Evolutionary conservation across 768 basidiomycete genomes (phyloP), one percentile per base, ranked within the genome.

Genomic region (Saitozyma sp.): DNA sequence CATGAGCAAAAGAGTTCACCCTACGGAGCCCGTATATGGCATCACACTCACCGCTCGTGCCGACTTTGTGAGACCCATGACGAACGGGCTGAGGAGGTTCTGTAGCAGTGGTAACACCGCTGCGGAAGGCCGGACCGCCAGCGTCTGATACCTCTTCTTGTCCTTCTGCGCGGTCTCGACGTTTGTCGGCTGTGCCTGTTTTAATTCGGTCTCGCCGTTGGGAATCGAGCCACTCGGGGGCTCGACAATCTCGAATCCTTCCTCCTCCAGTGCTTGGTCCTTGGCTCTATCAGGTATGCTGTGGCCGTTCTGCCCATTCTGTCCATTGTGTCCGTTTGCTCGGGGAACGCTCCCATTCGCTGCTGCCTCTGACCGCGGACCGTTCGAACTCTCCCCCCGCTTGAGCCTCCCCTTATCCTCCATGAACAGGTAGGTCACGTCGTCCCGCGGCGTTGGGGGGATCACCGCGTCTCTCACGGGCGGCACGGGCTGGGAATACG

Each of bases 11-110:
- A 16, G 17, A 19, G 13, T 3, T 19, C 16, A 52, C 2, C 3
- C 51, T 2, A 2, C 14, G 6, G 19, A 48, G 46, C 2, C 46
- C 17, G 46, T 48, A 48, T 14, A 17, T 10, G 17, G 51, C 50
- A 39, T 16, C 14, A 9, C 19, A 69, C 72, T 61, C 53, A 74
- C 73, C 10, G 70, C 64, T 55, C 69, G 58, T n/a, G 75, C 72
- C 8, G 66, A 56, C 59, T 76, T 76, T 3, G 67, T 68, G 29
- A 74, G 50, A 51, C 75, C 75, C 61, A 76, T 62, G 3, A 74
- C 75, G 55, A 76, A 71, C 13, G 70, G 66, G 51, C 63, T 74
- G 41, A 71, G 55, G 16, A 76, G 59, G 39, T 66, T 66, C n/a
- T 71, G 66, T 8, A 76, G 49, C 16, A 76, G 48, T 8, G 72